These are phyloP conservation scores for Chytridium lagenaria DNA, from an alignment of 371 early-diverging fungal genomes.

Conservation along the genomic window DNA sequence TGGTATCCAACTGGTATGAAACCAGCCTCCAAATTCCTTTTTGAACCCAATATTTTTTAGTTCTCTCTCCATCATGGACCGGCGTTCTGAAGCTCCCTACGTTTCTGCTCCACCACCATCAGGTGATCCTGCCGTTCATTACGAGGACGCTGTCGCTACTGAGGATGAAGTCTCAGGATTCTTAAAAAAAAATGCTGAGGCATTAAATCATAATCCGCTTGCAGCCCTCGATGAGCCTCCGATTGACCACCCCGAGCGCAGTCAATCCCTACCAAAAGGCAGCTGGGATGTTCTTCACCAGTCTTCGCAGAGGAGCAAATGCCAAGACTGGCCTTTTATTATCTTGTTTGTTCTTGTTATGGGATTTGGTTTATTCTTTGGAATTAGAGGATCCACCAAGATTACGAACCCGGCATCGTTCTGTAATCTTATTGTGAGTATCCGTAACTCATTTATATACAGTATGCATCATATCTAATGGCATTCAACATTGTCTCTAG, in stretches of 20 bases:
- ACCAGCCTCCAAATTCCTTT: no score
- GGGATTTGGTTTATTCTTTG: constrained; percentile 14
- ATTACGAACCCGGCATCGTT: constrained; percentile 19
- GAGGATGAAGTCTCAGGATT: not conserved
- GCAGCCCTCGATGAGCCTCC: no score
- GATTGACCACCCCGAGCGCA: not conserved
- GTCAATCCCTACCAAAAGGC: not conserved
- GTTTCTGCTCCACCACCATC: not conserved
- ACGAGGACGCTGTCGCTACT: not conserved
- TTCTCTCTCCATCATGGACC: no score
- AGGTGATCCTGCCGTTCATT: not conserved
- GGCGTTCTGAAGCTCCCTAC: no score
- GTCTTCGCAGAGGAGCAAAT: constrained; percentile 4
- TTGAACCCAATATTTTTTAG: no score
- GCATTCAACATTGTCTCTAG: no score
- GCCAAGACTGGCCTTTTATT: constrained; percentile 23
- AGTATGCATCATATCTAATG: not conserved
- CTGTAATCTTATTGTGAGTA: constrained; percentile 20
- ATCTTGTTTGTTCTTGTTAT: constrained; percentile 21
- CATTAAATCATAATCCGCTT: no score
- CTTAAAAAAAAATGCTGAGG: no score
- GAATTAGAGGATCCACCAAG: constrained; percentile 17
- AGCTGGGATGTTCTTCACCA: constrained; percentile 13
- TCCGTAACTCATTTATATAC: not conserved
- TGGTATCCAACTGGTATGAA: no score